phyloP scores from a whole-genome alignment of 1,139 yeast genomes.

The Eremothecium gossypii region DNA sequence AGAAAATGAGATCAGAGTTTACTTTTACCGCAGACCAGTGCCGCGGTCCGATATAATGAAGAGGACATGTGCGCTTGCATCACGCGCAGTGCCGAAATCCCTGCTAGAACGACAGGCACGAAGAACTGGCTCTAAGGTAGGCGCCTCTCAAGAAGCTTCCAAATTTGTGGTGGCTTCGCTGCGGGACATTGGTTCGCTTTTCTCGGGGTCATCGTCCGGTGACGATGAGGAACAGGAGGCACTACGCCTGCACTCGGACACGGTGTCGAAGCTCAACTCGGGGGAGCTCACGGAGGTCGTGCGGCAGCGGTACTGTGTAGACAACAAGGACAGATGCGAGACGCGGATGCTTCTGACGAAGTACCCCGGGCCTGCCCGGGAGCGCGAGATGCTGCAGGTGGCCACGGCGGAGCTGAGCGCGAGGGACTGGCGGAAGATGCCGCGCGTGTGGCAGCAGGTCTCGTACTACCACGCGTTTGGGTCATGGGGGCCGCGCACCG shows the following conservation, averaged over 20 bases:
- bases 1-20: no score
- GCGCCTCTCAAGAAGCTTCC: not conserved
- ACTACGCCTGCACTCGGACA: not conserved
- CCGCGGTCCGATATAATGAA: not conserved
- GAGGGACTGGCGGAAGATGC: constrained; percentile 16
- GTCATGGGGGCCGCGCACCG: constrained; percentile 24
- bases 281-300: not conserved
- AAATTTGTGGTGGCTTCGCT: constrained; percentile 1
- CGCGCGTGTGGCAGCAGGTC: constrained; percentile 17
- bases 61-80: not conserved
- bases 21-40: no score
- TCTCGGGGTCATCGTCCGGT: not conserved
- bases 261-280: not conserved
- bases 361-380: not conserved
- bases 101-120: constrained; percentile 9
- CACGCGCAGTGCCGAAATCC: constrained; percentile 8
- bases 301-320: not conserved
- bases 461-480: constrained; percentile 22
- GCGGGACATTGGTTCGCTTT: constrained; percentile 1
- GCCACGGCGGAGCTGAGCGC: not conserved
- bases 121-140: not conserved
- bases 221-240: constrained; percentile 1
- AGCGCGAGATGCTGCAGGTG: not conserved
- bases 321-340: not conserved
- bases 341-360: not conserved